phyloP scores from a whole-genome alignment of 768 basidiomycete species.

The Lanmaoa rubissima region DNA sequence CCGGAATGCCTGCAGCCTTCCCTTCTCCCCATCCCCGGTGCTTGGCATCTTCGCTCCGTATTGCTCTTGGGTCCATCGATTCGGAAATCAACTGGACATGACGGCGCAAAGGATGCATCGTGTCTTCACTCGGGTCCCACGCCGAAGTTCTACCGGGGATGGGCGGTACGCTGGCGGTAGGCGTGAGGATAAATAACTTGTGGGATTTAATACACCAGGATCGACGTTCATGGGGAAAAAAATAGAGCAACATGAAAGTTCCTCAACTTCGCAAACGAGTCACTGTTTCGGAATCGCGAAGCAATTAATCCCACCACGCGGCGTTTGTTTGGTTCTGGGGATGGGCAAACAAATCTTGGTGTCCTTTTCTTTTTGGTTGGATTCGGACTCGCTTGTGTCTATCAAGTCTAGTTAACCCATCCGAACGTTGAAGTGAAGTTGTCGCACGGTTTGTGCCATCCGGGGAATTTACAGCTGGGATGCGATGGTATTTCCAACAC shows the following conservation, averaged over 20 bases:
- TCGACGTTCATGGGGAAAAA: slow-evolving; percentile 10
- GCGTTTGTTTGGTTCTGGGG: slow-evolving; percentile 16
- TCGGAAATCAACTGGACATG: not conserved
- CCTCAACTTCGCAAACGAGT: slow-evolving; percentile 6
- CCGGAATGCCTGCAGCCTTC: slow-evolving; percentile 7
- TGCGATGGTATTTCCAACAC: not conserved
- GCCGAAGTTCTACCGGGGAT: not conserved
- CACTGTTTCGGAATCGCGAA: too few relatives aligned
- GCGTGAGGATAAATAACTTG: not conserved
- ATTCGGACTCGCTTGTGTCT: not conserved
- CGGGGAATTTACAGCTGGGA: not conserved
- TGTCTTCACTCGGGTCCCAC: not conserved
- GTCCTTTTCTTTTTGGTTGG: not conserved
- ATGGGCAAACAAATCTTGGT: slow-evolving; percentile 11
- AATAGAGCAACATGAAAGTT: slow-evolving; percentile 5
- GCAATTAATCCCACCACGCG: slow-evolving; percentile 16
- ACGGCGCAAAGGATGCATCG: not conserved
- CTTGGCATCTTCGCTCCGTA: not conserved
- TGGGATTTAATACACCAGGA: slow-evolving; percentile 12
- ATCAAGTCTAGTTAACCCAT: too few relatives aligned
- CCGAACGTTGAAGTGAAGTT: not conserved
- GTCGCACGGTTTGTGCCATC: not conserved
- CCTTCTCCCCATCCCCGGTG: slow-evolving; percentile 4
- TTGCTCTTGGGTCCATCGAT: not conserved
- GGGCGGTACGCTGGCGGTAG: not conserved